Conservation (phyloP, 2,329 filamentous ascomycete species). For the Aspergillus uvarum region DNA sequence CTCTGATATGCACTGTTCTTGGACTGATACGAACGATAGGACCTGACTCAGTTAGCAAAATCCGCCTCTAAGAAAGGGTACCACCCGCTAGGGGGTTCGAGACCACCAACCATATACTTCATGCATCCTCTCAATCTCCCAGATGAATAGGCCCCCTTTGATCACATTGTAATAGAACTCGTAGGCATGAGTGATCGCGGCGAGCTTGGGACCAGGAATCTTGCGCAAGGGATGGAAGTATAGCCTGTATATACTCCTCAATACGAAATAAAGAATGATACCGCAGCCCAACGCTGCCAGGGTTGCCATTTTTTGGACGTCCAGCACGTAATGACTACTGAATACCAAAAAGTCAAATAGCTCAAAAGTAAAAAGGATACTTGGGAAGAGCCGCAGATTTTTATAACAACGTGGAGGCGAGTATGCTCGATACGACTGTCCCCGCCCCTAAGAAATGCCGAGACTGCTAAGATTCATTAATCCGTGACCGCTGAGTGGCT, state of each 20-base stretch:
- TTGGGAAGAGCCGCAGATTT: background rate
- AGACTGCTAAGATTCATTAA: background rate
- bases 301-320: background rate
- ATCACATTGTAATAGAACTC: constrained; percentile 1
- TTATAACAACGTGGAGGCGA: background rate
- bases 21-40: constrained; percentile 38
- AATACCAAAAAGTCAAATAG: background rate
- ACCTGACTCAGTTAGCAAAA: constrained; percentile 16
- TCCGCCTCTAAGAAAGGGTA: too few relatives aligned
- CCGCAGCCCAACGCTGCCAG: background rate
- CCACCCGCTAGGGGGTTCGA: background rate
- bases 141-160: background rate
- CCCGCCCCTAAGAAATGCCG: background rate
- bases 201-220: constrained; percentile 1
- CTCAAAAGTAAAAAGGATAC: background rate
- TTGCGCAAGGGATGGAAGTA: background rate
- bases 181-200: background rate
- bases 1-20: constrained; percentile 36
- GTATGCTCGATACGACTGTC: background rate
- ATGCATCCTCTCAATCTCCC: constrained; percentile 30
- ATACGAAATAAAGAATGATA: background rate
- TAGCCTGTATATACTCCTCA: background rate
- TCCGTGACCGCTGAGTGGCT: background rate
- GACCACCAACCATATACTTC: constrained; percentile 30
- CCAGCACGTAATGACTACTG: background rate